Evolutionary conservation across 352 stramenopile species (phyloP).

Genomic region (Phytophthora capsici): DNA sequence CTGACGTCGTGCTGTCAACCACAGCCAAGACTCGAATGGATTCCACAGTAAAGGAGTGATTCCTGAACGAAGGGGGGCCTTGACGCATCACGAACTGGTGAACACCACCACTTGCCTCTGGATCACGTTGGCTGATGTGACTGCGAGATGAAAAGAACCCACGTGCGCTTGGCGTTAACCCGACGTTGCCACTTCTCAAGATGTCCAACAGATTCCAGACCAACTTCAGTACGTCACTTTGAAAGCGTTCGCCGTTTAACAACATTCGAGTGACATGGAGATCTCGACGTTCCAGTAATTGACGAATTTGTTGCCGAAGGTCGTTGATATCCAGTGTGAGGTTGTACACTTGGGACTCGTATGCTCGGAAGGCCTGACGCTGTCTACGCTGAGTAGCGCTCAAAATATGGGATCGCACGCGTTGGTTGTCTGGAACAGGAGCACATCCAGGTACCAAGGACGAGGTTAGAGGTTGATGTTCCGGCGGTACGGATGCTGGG

Average conservation of each 20-base stretch:
- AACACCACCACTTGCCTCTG: constrained; percentile 12
- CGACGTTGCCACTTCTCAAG: constrained; percentile 7
- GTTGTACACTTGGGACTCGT: constrained; percentile 33
- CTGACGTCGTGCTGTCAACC: background rate
- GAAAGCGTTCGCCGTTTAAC: constrained; percentile 22
- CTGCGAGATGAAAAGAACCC: constrained; percentile 24
- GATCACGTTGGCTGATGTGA: constrained; percentile 14
- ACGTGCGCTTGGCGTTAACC: constrained; percentile 10
- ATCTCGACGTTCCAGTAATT: constrained; percentile 20
- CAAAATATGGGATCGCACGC: constrained; percentile 20
- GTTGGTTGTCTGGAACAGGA: constrained; percentile 16
- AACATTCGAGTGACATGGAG: constrained; percentile 16
- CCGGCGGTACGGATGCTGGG: too few species aligned
- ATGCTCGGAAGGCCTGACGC: constrained; percentile 10
- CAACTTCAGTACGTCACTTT: constrained; percentile 27
- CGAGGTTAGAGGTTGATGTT: too few species aligned
- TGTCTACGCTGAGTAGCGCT: constrained; percentile 21
- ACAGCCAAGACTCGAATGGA: constrained; percentile 29
- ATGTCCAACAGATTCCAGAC: constrained; percentile 23
- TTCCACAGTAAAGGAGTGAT: constrained; percentile 16
- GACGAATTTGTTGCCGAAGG: constrained; percentile 33
- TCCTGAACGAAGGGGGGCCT: constrained; percentile 30
- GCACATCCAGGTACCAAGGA: too few species aligned
- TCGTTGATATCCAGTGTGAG: constrained; percentile 43
- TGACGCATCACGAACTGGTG: constrained; percentile 43